A percentile compares a stretch with the other conserved stretches of the same genome.
These are phyloP conservation scores for Gossypium longicalyx DNA, from an alignment of 345 rosid species.

Conservation along the genomic window DNA sequence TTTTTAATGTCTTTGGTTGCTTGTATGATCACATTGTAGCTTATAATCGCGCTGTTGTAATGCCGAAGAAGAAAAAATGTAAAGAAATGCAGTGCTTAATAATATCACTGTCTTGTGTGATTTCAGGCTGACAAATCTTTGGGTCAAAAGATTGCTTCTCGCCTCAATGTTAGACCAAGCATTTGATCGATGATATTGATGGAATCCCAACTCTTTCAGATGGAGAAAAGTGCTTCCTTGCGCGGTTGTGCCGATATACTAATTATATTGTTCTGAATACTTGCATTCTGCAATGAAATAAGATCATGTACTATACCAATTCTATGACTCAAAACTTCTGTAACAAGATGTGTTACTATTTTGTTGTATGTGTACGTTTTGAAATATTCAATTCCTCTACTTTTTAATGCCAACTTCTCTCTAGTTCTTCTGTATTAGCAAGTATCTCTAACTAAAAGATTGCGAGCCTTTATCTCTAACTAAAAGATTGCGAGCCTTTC, in stretches of 20 bases:
- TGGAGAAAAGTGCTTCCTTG: not conserved
- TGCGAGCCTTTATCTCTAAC: no score
- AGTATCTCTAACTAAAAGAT: no score
- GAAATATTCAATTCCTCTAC: not conserved
- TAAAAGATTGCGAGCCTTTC: no score
- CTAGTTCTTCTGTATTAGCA: not conserved
- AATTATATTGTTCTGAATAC: not conserved
- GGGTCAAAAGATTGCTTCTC: slow-evolving; percentile 77
- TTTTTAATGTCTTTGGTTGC: not conserved
- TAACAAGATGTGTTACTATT: not conserved
- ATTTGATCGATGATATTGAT: slow-evolving; percentile 33
- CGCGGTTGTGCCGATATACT: not conserved
- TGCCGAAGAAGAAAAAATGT: not conserved
- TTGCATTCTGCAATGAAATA: not conserved
- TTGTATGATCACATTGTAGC: not conserved
- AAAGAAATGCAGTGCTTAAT: not conserved
- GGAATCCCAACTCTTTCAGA: not conserved
- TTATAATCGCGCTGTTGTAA: not conserved
- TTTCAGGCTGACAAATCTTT: slow-evolving; percentile 60
- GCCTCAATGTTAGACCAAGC: slow-evolving; percentile 68
- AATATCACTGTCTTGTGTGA: not conserved
- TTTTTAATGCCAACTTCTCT: not conserved
- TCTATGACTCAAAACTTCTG: not conserved
- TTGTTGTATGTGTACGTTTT: slow-evolving; percentile 2
- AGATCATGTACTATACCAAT: not conserved